Conservation (phyloP, 2,329 filamentous ascomycete genomes). For the Neoarthrinium moseri region DNA sequence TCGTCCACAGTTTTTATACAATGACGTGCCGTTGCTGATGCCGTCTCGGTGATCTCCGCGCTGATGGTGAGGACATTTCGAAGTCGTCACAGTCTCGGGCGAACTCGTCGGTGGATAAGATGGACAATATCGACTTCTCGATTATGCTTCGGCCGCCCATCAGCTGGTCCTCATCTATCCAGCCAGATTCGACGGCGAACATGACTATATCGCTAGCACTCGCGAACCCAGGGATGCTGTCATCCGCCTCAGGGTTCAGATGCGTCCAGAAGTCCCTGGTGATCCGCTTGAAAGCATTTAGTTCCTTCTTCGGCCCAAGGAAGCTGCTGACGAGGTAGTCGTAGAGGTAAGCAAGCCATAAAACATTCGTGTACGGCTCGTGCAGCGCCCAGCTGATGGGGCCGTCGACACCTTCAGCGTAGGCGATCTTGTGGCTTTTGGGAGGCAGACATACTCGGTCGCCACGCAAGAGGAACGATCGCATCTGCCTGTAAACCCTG, state of each 20-base stretch:
- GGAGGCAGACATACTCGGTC: conserved; percentile 51
- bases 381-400: conserved; percentile 54
- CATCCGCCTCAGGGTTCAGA: conserved; percentile 49
- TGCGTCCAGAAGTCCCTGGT: conserved; percentile 55
- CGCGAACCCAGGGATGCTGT: conserved; percentile 48
- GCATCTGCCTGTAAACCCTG: conserved; percentile 61
- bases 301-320: conserved; percentile 42
- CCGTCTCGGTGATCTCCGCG: conserved; percentile 23
- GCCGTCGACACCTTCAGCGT: conserved; percentile 43
- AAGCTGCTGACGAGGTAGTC: conserved; percentile 50
- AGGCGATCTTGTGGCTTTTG: conserved; percentile 43
- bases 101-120: conserved; percentile 18
- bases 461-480: conserved; percentile 53
- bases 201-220: conserved; percentile 56
- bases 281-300: conserved; percentile 43
- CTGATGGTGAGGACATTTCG: conserved; percentile 11
- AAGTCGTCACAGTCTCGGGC: conserved; percentile 1
- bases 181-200: conserved; percentile 57
- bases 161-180: conserved; percentile 54
- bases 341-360: conserved; percentile 65
- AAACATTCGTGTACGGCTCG: conserved; percentile 62
- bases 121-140: conserved; percentile 31
- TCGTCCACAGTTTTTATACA: neutral
- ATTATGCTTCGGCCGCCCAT: conserved; percentile 31
- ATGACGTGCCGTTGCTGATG: conserved; percentile 1